phyloP scores from a whole-genome alignment of 768 basidiomycete species.

The Phaffia australis region DNA sequence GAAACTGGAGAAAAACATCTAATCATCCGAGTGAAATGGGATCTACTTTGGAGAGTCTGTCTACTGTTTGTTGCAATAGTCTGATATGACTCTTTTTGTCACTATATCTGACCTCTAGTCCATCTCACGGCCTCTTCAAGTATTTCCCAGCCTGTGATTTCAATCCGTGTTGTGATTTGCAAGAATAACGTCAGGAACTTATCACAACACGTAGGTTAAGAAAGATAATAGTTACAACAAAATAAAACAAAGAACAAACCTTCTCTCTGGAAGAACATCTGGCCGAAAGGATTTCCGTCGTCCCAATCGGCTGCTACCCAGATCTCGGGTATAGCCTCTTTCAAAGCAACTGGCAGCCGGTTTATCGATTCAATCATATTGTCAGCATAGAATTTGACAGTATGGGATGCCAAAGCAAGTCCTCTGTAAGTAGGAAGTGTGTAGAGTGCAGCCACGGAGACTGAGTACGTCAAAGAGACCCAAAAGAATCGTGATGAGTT shows the following conservation, averaged over 20 bases:
- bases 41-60: too few species aligned
- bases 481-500: neutral
- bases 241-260: neutral
- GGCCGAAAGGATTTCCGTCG: constrained; percentile 7
- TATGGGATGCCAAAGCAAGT: constrained; percentile 12
- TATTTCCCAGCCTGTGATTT: constrained; percentile 1
- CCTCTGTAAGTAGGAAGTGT: constrained; percentile 9
- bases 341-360: neutral
- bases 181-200: too few species aligned
- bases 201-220: too few species aligned
- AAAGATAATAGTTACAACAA: too few species aligned
- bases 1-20: too few species aligned
- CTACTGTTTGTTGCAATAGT: neutral
- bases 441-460: constrained; percentile 15
- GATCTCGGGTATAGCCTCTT: neutral
- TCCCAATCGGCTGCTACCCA: constrained; percentile 19
- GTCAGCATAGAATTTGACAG: neutral
- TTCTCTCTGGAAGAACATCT: constrained; percentile 7
- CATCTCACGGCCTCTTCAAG: constrained; percentile 17
- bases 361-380: neutral
- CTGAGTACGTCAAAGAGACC: neutral
- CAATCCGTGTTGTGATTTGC: too few species aligned
- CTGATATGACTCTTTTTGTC: neutral
- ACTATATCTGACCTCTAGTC: constrained; percentile 7
- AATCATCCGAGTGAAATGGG: too few species aligned